Conservation (phyloP, 2,329 filamentous ascomycete genomes). For the Fusarium sp. region DNA sequence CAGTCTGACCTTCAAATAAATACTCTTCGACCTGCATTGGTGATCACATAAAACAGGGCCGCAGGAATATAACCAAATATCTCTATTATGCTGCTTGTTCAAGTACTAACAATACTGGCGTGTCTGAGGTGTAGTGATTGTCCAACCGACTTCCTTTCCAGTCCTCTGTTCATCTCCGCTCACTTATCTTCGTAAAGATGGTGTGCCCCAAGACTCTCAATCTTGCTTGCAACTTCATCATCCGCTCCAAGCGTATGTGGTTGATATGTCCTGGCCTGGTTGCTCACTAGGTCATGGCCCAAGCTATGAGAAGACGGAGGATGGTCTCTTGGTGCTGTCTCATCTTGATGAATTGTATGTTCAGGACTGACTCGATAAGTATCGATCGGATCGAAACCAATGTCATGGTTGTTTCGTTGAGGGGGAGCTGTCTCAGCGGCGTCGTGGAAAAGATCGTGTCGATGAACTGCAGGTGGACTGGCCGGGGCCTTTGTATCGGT, state of each 20-base stretch:
- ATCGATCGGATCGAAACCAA: slow-evolving; percentile 21
- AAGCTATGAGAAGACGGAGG: slow-evolving; percentile 28
- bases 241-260: slow-evolving; percentile 35
- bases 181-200: slow-evolving; percentile 33
- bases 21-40: background rate
- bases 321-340: slow-evolving; percentile 1
- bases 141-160: background rate
- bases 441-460: slow-evolving; percentile 28
- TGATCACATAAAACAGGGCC: background rate
- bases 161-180: background rate
- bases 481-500: slow-evolving; percentile 24
- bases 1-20: background rate
- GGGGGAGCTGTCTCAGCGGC: background rate
- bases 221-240: slow-evolving; percentile 8
- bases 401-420: slow-evolving; percentile 11
- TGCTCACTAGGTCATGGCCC: slow-evolving; percentile 17
- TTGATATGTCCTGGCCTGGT: background rate
- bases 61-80: slow-evolving; percentile 14
- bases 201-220: slow-evolving; percentile 17
- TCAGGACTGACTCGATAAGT: slow-evolving; percentile 11
- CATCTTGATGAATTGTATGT: slow-evolving; percentile 32
- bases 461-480: slow-evolving; percentile 22
- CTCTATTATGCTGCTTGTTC: slow-evolving; percentile 24
- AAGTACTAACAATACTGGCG: slow-evolving; percentile 34
- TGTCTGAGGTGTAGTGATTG: slow-evolving; percentile 28